These are phyloP conservation scores for Pseudonectria foliicola DNA, from an alignment of 2,329 filamentous ascomycete species.

Conservation along the genomic window DNA sequence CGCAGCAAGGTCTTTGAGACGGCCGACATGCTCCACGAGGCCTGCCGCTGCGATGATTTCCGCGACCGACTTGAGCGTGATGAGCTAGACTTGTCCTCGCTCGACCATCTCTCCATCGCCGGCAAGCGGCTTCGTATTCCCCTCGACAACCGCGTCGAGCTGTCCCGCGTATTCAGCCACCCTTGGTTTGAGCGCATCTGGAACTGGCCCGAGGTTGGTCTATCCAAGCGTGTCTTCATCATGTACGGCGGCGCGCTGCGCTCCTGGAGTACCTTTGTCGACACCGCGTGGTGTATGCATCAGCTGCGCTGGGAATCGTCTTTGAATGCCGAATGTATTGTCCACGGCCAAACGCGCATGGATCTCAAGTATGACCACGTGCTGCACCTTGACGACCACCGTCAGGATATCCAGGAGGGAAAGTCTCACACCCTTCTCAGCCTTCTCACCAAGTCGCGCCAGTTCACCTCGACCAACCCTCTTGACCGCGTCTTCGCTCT, in stretches of 20 bases:
- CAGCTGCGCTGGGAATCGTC: constrained; percentile 7
- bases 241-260: constrained; percentile 6
- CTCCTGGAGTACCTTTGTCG: constrained; percentile 4
- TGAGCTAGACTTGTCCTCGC: constrained; percentile 4
- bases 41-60: constrained; percentile 6
- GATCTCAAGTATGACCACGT: constrained; percentile 6
- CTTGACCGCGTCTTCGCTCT: constrained; percentile 7
- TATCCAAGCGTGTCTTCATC: constrained; percentile 2
- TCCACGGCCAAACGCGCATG: background rate
- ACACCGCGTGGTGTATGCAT: constrained; percentile 6
- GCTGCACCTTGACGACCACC: too few relatives aligned
- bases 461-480: constrained; percentile 4
- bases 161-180: constrained; percentile 5
- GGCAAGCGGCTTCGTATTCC: constrained; percentile 4
- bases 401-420: too few relatives aligned
- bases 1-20: constrained; percentile 2
- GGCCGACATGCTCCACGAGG: constrained; percentile 6
- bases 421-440: constrained; percentile 1
- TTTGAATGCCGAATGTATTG: constrained; percentile 1
- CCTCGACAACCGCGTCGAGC: constrained; percentile 5
- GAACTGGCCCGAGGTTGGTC: constrained; percentile 6
- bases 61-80: constrained; percentile 5
- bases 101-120: constrained; percentile 4
- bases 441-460: constrained; percentile 5
- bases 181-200: constrained; percentile 8